phyloP scores from a whole-genome alignment of 371 early-diverging fungal genomes.

The Lichtheimia corymbifera region DNA sequence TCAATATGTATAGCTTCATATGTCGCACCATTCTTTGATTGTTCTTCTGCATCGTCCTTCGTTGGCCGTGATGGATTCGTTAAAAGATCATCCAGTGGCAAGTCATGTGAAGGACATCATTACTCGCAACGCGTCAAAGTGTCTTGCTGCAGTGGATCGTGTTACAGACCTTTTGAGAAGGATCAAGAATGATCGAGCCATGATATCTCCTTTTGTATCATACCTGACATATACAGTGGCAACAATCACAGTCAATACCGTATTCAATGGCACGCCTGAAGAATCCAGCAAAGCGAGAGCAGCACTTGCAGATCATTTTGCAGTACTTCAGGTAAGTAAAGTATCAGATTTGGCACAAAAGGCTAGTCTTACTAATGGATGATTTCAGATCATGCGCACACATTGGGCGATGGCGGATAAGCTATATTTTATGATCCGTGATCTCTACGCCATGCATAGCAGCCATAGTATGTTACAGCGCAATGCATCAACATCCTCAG shows the following conservation, averaged over 20 bases:
- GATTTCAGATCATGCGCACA: conserved; percentile 43
- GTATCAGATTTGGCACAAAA: not conserved
- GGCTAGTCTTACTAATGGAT: not conserved
- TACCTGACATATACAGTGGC: conserved; percentile 60
- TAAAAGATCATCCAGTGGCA: conserved; percentile 30
- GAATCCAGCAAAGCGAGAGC: conserved; percentile 49
- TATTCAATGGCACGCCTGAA: conserved; percentile 43
- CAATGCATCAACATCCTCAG: conserved; percentile 1
- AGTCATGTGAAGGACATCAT: conserved; percentile 41
- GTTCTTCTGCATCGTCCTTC: conserved; percentile 57
- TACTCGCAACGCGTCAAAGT: conserved; percentile 42
- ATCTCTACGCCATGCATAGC: conserved; percentile 54
- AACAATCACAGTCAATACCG: conserved; percentile 57
- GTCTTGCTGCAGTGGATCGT: conserved; percentile 50
- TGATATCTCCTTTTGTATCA: conserved; percentile 50
- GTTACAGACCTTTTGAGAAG: conserved; percentile 47
- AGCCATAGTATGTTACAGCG: conserved; percentile 2
- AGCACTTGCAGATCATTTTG: conserved; percentile 52
- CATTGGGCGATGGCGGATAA: conserved; percentile 68
- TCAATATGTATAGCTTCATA: conserved; percentile 23
- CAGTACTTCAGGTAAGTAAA: conserved; percentile 45
- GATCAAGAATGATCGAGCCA: conserved; percentile 24
- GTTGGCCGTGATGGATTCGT: conserved; percentile 25
- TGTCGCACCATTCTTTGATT: conserved; percentile 49
- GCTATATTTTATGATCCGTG: conserved; percentile 62